Base-by-base conservation (phyloP, 345 rosid species). In the Streptanthus diversifolius region DNA sequence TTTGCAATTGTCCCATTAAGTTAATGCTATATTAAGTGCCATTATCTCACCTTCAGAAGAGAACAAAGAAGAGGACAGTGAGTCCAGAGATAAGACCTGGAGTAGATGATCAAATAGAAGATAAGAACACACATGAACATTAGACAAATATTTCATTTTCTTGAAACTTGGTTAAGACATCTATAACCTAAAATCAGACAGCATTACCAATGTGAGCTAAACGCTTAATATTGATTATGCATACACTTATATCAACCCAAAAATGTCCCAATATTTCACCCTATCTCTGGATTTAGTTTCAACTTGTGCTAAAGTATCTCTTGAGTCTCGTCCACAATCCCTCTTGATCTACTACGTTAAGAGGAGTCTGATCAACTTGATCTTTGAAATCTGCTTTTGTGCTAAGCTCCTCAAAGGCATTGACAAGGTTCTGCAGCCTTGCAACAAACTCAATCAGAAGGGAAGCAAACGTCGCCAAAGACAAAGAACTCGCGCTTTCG, bases 361-460 rank as follows among this genome's bases (percentile, higher is more conserved):
- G 25, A 2, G 9, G 70, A 36, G 39, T 51, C 1, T 71, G 82
- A 15, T 81, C 85, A 40, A 47, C 56, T 1, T 73, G 82, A 19
- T 81, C 88, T 78, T 78, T 79, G 59, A 91, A 91, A 21, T 79
- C 78, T 27, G 92, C 97, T 65, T 74, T 84, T 74, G 81, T 85
- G 58, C 92, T 79, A 7, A 91, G 89, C 73, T 87, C 90, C 77
- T 86, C 55, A 65, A 85, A 89, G 14, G 82, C 86, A 3, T 80
- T 86, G 27, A 83, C 88, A 27, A 91, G 78, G 24, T 89, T 89
- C 67, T 87, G 90, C 8, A 89, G 87, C 86, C 97, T 87, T 1
- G 97, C 97, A 13, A 85, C 96, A 70, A 91, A 91, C 81, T 91
- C 96, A 48, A 91, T 86, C 69, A 89, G 67, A 70, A 92, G 86